A percentile compares a stretch with the other conserved stretches of the same genome.
phyloP scores from a whole-genome alignment of 768 basidiomycete species.

The Hortiboletus campestris region DNA sequence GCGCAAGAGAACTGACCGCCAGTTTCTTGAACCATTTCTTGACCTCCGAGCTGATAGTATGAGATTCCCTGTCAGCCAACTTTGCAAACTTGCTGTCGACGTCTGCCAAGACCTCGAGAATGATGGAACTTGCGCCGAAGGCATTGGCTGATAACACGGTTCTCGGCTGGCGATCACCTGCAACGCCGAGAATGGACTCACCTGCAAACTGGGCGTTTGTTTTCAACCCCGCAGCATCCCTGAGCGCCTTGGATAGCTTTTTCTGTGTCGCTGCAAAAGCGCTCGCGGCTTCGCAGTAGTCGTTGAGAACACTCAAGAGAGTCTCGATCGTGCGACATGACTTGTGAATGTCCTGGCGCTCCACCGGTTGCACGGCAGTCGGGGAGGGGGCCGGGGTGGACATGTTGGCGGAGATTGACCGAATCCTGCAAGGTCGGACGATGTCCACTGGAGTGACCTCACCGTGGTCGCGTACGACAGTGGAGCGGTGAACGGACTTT shows the following conservation, averaged over 20 bases:
- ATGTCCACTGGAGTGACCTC: neutral
- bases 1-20: slow-evolving; percentile 45
- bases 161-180: neutral
- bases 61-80: slow-evolving; percentile 71
- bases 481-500: slow-evolving; percentile 20
- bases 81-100: slow-evolving; percentile 75
- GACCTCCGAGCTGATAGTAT: slow-evolving; percentile 59
- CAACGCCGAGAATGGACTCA: slow-evolving; percentile 30
- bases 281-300: slow-evolving; percentile 71
- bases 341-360: slow-evolving; percentile 74
- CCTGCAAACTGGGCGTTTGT: slow-evolving; percentile 62
- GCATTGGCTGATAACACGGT: slow-evolving; percentile 53
- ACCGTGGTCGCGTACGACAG: neutral
- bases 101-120: slow-evolving; percentile 71
- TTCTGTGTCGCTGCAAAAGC: slow-evolving; percentile 66
- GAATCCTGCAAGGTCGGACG: neutral
- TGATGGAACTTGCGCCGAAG: slow-evolving; percentile 56
- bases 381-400: neutral
- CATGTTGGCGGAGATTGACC: slow-evolving; percentile 6
- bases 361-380: slow-evolving; percentile 39
- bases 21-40: slow-evolving; percentile 89
- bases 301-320: slow-evolving; percentile 62
- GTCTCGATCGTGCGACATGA: slow-evolving; percentile 74
- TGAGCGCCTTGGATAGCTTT: slow-evolving; percentile 69
- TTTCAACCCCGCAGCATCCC: slow-evolving; percentile 61